phyloP scores from a whole-genome alignment of 805 yeast genomes.

The Teunomyces tritomae region DNA sequence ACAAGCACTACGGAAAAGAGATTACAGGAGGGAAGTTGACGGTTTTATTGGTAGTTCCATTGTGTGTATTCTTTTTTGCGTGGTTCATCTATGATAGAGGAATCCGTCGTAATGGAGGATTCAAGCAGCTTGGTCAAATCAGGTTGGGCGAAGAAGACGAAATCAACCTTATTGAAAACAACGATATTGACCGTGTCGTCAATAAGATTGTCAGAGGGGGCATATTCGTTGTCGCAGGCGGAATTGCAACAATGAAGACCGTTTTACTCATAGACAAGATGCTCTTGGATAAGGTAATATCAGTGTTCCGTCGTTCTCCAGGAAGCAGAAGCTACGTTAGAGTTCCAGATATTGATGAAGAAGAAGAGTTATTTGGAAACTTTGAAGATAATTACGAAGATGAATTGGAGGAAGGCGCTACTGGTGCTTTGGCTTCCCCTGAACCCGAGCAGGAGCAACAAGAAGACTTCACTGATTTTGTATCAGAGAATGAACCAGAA shows the following conservation, averaged over 20 bases:
- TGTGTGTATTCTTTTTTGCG: constrained; percentile 51
- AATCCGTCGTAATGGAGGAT: constrained; percentile 74
- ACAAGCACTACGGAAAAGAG: constrained; percentile 50
- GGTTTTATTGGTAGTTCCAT: constrained; percentile 55
- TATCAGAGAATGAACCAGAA: constrained; percentile 5
- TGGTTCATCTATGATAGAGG: constrained; percentile 81
- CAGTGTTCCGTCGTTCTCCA: constrained; percentile 36
- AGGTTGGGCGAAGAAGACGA: constrained; percentile 73
- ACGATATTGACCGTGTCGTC: constrained; percentile 54
- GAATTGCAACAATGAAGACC: constrained; percentile 33
- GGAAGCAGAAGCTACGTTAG: constrained; percentile 40
- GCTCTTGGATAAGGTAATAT: constrained; percentile 29
- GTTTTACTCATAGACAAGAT: constrained; percentile 31
- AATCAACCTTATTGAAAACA: constrained; percentile 60
- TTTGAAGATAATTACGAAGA: constrained; percentile 41
- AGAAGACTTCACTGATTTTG: constrained; percentile 5
- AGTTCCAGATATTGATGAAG: constrained; percentile 39
- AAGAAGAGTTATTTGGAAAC: constrained; percentile 40
- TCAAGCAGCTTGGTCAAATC: constrained; percentile 78
- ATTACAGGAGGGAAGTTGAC: constrained; percentile 54
- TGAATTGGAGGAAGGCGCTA: constrained; percentile 31
- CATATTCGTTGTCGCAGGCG: constrained; percentile 43
- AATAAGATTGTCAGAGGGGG: constrained; percentile 61
- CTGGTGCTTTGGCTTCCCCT: constrained; percentile 16
- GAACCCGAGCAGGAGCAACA: constrained; percentile 19